These are phyloP conservation scores for Penicillium chermesinum DNA, from an alignment of 495 filamentous ascomycete genomes.

Conservation along the genomic window DNA sequence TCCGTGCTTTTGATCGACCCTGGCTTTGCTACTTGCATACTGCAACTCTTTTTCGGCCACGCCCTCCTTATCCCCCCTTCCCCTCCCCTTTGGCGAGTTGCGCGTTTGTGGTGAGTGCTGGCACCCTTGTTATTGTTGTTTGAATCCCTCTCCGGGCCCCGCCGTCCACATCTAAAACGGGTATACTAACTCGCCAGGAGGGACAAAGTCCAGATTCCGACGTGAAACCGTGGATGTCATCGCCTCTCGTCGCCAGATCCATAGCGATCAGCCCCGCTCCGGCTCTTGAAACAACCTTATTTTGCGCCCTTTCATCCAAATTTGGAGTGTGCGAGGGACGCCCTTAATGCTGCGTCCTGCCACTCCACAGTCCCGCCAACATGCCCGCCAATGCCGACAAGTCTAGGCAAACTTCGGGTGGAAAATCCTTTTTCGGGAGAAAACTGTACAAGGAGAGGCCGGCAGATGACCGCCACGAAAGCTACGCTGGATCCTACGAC, in stretches of 20 bases:
- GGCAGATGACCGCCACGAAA: constrained; percentile 51
- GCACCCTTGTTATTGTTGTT: background rate
- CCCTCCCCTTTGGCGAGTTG: constrained; percentile 10
- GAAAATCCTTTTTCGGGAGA: constrained; percentile 82
- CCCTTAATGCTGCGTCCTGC: constrained; percentile 42
- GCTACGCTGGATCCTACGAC: constrained; percentile 46
- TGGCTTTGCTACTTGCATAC: constrained; percentile 21
- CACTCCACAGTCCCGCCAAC: constrained; percentile 34
- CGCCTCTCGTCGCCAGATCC: constrained; percentile 11
- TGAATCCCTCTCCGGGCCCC: background rate
- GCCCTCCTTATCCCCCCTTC: constrained; percentile 8
- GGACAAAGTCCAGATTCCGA: constrained; percentile 19
- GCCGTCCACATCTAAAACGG: constrained; percentile 12
- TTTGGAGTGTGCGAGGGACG: constrained; percentile 13
- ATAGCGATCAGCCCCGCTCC: constrained; percentile 12
- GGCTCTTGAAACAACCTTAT: background rate
- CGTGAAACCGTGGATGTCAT: constrained; percentile 19
- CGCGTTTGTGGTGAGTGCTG: background rate
- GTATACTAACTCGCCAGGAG: constrained; percentile 27
- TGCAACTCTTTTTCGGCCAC: constrained; percentile 16
- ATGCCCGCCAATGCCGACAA: constrained; percentile 65
- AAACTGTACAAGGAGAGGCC: constrained; percentile 70
- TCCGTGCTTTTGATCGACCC: constrained; percentile 29
- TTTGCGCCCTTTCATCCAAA: background rate
- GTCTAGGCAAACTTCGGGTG: constrained; percentile 73